These are phyloP conservation scores for Cladorrhinum samala DNA, from an alignment of 495 filamentous ascomycete genomes.

Conservation along the genomic window DNA sequence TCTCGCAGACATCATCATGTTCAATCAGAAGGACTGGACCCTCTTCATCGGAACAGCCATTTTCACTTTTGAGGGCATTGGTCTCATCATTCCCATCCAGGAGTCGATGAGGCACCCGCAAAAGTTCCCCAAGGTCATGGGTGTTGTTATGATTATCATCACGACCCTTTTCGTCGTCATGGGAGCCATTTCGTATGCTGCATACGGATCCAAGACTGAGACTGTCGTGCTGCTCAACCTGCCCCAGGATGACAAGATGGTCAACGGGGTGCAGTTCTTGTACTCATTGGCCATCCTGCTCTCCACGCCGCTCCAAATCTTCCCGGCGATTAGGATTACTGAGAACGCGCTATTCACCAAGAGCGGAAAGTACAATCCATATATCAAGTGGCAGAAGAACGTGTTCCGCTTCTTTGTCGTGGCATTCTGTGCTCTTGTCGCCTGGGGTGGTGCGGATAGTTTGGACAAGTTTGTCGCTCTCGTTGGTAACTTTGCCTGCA, in stretches of 20 bases:
- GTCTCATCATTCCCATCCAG: conserved; percentile 97
- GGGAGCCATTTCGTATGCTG: conserved; percentile 90
- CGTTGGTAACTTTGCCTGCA: conserved; percentile 95
- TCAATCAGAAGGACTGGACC: conserved; percentile 87
- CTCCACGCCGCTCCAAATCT: conserved; percentile 90
- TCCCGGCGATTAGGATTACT: conserved; percentile 85
- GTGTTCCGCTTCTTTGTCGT: conserved; percentile 89
- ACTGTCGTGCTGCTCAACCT: conserved; percentile 94
- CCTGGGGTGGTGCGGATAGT: conserved; percentile 87
- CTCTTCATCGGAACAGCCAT: conserved; percentile 98
- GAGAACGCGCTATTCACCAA: conserved; percentile 58
- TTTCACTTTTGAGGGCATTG: conserved; percentile 97
- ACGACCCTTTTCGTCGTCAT: conserved; percentile 83
- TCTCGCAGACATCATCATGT: conserved; percentile 72
- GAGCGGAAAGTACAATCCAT: conserved; percentile 91
- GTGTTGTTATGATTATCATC: conserved; percentile 87
- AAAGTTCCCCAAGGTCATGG: conserved; percentile 83
- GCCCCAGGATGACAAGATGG: conserved; percentile 90
- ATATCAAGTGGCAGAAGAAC: conserved; percentile 99
- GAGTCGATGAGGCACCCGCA: conserved; percentile 86
- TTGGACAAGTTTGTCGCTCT: conserved; percentile 95
- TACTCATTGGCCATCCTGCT: conserved; percentile 92
- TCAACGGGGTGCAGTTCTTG: conserved; percentile 91
- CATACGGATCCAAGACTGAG: conserved; percentile 89
- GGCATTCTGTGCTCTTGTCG: conserved; percentile 73